phyloP scores from a whole-genome alignment of 441 rosid species.

The Raphanus hybrid region DNA sequence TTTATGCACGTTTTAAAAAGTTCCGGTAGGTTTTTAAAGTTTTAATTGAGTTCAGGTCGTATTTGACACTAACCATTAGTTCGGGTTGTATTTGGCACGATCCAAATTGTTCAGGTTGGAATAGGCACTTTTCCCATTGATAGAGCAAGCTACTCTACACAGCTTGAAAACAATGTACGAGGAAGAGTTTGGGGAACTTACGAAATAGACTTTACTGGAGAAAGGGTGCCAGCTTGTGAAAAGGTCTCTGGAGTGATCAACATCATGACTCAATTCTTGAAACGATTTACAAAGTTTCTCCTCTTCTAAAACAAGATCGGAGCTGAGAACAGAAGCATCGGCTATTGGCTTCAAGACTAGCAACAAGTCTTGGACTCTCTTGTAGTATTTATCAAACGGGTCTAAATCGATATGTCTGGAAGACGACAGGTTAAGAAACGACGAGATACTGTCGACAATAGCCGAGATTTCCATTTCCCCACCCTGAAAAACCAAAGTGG shows the following conservation, averaged over 20 bases:
- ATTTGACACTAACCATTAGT: too few species aligned
- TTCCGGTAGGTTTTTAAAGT: too few species aligned
- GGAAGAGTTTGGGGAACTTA: too few species aligned
- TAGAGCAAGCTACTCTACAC: too few species aligned
- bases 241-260: conserved; percentile 69
- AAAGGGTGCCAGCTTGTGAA: conserved; percentile 77
- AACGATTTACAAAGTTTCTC: conserved; percentile 61
- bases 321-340: conserved; percentile 56
- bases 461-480: conserved; percentile 69
- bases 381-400: conserved; percentile 69
- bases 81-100: too few species aligned
- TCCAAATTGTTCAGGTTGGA: too few species aligned
- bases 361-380: conserved; percentile 71
- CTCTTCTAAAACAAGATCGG: conserved; percentile 60
- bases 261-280: conserved; percentile 69
- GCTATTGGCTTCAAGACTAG: conserved; percentile 78
- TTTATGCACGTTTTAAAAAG: too few species aligned
- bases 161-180: too few species aligned
- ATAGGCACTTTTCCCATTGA: too few species aligned
- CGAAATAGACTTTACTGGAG: conserved; percentile 84
- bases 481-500: conserved; percentile 48
- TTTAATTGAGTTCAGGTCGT: too few species aligned
- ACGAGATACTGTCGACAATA: conserved; percentile 68
- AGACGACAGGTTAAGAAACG: conserved; percentile 66
- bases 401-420: conserved; percentile 61